Base-by-base conservation (phyloP, 257 asterid genomes). In the Marsdenia floribunda region DNA sequence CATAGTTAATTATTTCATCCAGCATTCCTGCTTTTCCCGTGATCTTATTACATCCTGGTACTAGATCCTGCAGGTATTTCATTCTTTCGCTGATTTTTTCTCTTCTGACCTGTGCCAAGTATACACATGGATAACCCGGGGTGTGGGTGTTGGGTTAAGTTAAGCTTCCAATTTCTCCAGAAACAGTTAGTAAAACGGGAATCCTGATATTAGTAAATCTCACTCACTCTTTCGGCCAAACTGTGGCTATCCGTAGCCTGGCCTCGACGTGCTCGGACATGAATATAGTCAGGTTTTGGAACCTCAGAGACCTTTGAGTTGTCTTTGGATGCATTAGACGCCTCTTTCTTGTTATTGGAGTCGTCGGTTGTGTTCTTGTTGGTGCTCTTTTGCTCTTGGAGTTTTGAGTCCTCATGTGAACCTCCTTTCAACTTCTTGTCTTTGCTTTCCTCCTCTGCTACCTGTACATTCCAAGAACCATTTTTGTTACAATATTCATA, bases 231-330 rank as follows among this genome's bases (percentile, higher is more conserved):
- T 87, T 93, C 98, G 15, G 97, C 98, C 80, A 93, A 85, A 86
- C 98, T 93, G 70, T 93, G 98, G 88, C 97, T 93, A 78, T 93
- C 98, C 19, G 98, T 93, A 80, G 98, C 98, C 77, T 93, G 96
- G 19, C 98, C 98, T 0, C 97, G 93, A 11, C 98, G 96, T 3
- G 98, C 98, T 73, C 98, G 85, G 71, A 93, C 98, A 64, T 93
- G 98, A 77, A 93, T 91, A 73, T 90, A 93, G 76, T 93, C 97
- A 2, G 82, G 85, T 82, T 86, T 93, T 15, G 90, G 90, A 68
- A 77, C 83, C 12, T 90, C 92, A 2, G 86, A 80, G n/a, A 54
- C 80, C 78, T 88, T 90, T 2, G 88, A 83, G 57, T 82, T 83
- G 61, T 74, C 89, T 68, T 82, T 80, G 1, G 82, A 78, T 26